Evolutionary conservation across 441 rosid species (phyloP), one percentile per base, ranked within the genome.

Genomic region (Sinapis alba): DNA sequence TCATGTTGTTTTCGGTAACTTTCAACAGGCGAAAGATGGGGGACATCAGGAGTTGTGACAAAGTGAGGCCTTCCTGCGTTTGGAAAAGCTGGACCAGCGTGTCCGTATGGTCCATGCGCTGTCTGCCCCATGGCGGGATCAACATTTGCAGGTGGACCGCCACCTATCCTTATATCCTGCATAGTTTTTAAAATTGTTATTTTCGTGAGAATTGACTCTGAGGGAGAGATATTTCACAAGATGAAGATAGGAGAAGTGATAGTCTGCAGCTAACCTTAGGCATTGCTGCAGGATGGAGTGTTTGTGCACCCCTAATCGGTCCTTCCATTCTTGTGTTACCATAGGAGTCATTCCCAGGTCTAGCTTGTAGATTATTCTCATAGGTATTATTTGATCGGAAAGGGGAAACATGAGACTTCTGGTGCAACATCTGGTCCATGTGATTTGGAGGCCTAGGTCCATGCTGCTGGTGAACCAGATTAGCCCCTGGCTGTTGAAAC

Each of bases 1-100:
- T 94, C 98, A 78, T 94, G 99, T 69, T 86, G 92, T 73, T 83
- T 88, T 60, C 93, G 65, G 77, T 92, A 94, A 59, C 73, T 83
- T 78, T 92, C 98, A 72, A 78, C 90, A 47, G 99, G 80, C 6
- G 98, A 86, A 57, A 88, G 81, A 75, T 79, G 80, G 57, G 76
- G 8, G 60, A 74, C 71, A 79, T 88, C 94, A 32, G 84, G 64
- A 56, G 84, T 73, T 75, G 87, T 86, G 68, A 54, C 54, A 41
- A 81, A 75, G 13, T 90, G 86, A 50, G 89, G 85, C 79, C 86
- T 81, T 75, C 26, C 65, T 68, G 76, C 63, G 74, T 86, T 80
- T 73, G 90, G 38, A 82, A 88, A 87, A 57, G 90, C 79, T 18
- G 87, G 82, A 38, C 74, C 83, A 61, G 80, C 65, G 72, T 80